These are phyloP conservation scores for Crithidia acanthocephali DNA, from an alignment of 208 protist genomes.

Conservation along the genomic window DNA sequence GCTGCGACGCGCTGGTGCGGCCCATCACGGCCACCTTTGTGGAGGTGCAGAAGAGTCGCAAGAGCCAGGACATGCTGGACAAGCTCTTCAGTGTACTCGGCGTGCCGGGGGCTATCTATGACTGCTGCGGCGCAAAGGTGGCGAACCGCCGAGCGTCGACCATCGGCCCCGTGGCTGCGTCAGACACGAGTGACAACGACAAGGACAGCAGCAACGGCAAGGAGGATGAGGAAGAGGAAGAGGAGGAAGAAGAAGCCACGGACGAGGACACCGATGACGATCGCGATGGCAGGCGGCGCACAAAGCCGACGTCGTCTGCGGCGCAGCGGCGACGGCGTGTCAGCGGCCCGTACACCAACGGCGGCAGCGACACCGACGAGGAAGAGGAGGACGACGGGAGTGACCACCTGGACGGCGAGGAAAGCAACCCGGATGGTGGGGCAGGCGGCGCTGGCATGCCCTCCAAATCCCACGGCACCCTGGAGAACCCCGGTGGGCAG, in stretches of 20 bases:
- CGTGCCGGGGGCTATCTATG: constrained; percentile 79
- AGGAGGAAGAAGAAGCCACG: constrained; percentile 18
- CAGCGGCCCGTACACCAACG: background rate
- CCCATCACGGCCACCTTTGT: constrained; percentile 67
- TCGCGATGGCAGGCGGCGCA: background rate
- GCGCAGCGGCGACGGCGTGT: background rate
- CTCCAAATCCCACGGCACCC: constrained; percentile 26
- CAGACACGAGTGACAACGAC: constrained; percentile 8
- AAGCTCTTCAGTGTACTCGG: constrained; percentile 77
- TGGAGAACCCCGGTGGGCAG: constrained; percentile 39
- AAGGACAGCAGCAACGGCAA: constrained; percentile 12
- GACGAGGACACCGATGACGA: constrained; percentile 2
- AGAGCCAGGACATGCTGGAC: constrained; percentile 68
- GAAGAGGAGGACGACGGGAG: constrained; percentile 20
- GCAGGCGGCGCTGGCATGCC: background rate
- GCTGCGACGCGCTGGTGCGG: constrained; percentile 57
- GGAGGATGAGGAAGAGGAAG: constrained; percentile 13
- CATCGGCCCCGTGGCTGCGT: constrained; percentile 5
- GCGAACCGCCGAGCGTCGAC: constrained; percentile 23
- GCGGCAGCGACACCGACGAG: constrained; percentile 9
- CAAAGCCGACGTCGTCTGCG: background rate
- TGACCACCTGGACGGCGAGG: constrained; percentile 14
- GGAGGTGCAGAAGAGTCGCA: constrained; percentile 46
- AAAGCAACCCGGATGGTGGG: background rate
- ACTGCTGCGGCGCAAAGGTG: constrained; percentile 72